Evolutionary conservation across 805 yeast species (phyloP), one percentile per base, ranked within the genome.

Genomic region (Cyberlindnera meyerae): DNA sequence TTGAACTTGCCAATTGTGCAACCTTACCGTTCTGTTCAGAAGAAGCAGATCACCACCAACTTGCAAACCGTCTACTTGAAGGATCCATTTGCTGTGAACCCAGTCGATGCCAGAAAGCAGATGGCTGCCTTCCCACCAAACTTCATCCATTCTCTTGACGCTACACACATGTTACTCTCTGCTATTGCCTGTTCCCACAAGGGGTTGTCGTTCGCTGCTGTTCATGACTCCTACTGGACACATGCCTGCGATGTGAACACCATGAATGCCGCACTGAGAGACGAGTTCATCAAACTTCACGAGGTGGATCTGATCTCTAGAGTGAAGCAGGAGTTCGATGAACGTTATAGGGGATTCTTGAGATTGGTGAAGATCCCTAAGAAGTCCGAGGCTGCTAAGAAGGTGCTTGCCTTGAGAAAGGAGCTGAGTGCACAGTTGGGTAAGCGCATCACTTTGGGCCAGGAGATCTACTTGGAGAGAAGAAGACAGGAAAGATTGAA

Each of bases 161-260:
- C 97, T 1, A 82, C 96, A 0, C 98, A 90, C 58, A 93, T 90
- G 98, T 68, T 93, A 34, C 63, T 89, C 67, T 82, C 96, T 8
- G 95, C 97, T 0, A 68, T 76, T 34, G 77, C 77, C 17, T 87
- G 96, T 59, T 77, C 82, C 5, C 70, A 78, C 28, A 55, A 57
- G 2, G 77, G 75, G 0, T 61, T 93, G 33, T 67, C 77, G 11
- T 90, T 93, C 69, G 96, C 97, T 0, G 79, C 97, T 1, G 98
- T 90, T 17, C 98, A 90, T 61, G 98, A 90, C 58, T 90, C 97
- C 1, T 90, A 85, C 59, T 90, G 98, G 98, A 88, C 97, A 0
- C 97, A 93, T 57, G 97, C 98, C 2, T 65, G 76, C 33, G 90
- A 85, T 57, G 78, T 90, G 28, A 80, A 79, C 42, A 55, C 54